A percentile compares a stretch with the other conserved stretches of the same genome.
phyloP scores from a whole-genome alignment of 495 filamentous ascomycete species.

The Endocarpon pusillum region DNA sequence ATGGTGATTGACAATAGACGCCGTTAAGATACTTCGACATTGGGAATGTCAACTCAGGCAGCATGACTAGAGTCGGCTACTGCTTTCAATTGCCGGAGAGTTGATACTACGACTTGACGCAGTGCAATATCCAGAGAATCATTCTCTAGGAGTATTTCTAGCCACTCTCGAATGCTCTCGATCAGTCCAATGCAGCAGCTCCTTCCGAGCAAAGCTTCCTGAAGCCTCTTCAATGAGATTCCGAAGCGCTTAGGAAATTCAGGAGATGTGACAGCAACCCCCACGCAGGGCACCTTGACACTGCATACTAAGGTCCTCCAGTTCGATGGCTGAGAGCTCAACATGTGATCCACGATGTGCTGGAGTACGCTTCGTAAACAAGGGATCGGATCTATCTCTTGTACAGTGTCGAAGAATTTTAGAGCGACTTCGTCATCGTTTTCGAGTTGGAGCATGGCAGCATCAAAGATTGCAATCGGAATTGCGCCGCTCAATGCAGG shows the following conservation, averaged over 20 bases:
- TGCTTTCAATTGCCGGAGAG: conserved; percentile 19
- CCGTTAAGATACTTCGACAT: conserved; percentile 4
- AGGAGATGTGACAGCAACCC: conserved; percentile 40
- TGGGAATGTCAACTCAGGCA: conserved; percentile 7
- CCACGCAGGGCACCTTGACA: conserved; percentile 51
- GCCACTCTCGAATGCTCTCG: conserved; percentile 39
- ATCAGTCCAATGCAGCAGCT: no score
- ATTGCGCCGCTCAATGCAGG: conserved; percentile 81
- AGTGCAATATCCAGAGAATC: conserved; percentile 49
- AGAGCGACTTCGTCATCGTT: conserved; percentile 43
- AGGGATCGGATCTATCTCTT: conserved; percentile 43
- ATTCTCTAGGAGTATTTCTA: conserved; percentile 34
- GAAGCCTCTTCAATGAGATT: conserved; percentile 41
- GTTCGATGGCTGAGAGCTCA: conserved; percentile 36
- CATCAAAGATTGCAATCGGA: conserved; percentile 80
- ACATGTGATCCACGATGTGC: conserved; percentile 53
- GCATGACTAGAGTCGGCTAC: conserved; percentile 8
- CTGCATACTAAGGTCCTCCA: conserved; percentile 47
- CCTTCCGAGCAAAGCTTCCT: neutral
- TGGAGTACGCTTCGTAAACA: conserved; percentile 52
- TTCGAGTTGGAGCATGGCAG: conserved; percentile 63
- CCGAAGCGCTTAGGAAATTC: conserved; percentile 60
- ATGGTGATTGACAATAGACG: conserved; percentile 7
- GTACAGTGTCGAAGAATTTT: conserved; percentile 66
- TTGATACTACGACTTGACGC: conserved; percentile 44